Evolutionary conservation across 164 flowering plant species (phyloP), one percentile per base, ranked within the genome.

Genomic region (Taxillus chinensis): DNA sequence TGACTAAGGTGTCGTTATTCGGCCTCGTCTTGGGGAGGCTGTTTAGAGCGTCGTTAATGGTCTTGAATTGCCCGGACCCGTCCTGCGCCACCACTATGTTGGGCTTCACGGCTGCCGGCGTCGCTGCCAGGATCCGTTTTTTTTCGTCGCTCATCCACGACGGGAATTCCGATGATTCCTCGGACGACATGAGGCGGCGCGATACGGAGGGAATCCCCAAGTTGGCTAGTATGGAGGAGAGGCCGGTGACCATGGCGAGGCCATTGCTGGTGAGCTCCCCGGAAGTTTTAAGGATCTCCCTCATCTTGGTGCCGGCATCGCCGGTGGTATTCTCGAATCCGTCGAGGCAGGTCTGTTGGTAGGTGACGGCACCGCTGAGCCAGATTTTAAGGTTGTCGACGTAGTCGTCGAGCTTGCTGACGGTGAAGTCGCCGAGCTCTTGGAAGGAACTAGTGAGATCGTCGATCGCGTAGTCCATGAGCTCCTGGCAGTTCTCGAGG

Each of bases 281-380:
- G 2, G 85, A 61, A 1, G 65, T 68, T 10, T 69, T 69, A 60
- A 85, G 42, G 0, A 74, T 3, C 4, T 62, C 13, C 70, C 63
- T 73, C 88, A 85, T 83, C 41, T 67, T 71, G 61, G 79, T 74
- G 0, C 77, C 87, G 0, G 91, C 78, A 3, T 72, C 69, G 5
- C 82, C 82, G 1, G 80, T 75, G 2, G 74, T 72, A 60, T 78
- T 76, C 39, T 82, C 75, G 62, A 92, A 92, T 0, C 80, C 92
- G 59, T 92, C 93, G 12, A 88, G 3, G 68, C 98, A 93, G 0
- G 91, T 87, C 15, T 80, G 79, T 59, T 88, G 89, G 75, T 73
- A 80, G 0, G 89, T 90, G 39, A 78, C 13, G 0, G 93, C 68
- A 2, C 75, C 96, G 46, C 88, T 81, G 11, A 95, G 77, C 97